Base-by-base conservation (phyloP, 768 basidiomycete species). In the Tylopilus balloui region DNA sequence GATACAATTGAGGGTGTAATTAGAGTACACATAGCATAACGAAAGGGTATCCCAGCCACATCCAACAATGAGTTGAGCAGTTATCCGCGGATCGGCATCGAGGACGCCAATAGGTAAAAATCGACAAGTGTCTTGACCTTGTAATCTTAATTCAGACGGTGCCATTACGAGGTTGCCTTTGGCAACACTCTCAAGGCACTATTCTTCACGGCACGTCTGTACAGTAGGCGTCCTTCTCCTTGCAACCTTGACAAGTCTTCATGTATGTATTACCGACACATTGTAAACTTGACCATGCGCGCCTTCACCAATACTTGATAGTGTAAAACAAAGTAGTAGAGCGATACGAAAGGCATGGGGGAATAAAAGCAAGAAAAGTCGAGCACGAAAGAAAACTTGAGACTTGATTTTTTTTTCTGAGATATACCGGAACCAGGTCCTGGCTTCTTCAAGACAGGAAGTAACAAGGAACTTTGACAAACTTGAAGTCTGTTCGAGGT, bases 331-430 rank as follows among this genome's bases (percentile, higher is more conserved):
- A 70, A 68, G 71, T 69, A 71, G 65, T 72, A 76, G 72, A 69
- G 69, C 70, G 69, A 67, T 72, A 72, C 63, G 69, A 71, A 68
- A 70, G 58, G 61, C 63, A 63, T 55, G 60, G 42, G 34, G 55
- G 55, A 64, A 59, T 69, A 71, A 69, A 65, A 74, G 69, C 67
- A 73, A 73, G 74, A 78, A 75, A 78, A 69, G 72, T 71, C 65
- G 77, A 70, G 66, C 74, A 74, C 71, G 73, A 74, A 63, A 74
- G 68, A 70, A 76, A 70, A 83, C 80, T 82, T 83, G 80, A 76
- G 80, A 79, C 78, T 83, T 81, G 79, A 71, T 65, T 71, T 71
- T 71, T 72, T 69, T 77, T 71, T 77, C 31, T 45, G 43, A 72
- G 32, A 34, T 65, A 67, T 78, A 81, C 74, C 73, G 76, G n/a